Percentiles rank a stretch among this genome's conserved stretches.
Evolutionary conservation across 2,329 filamentous ascomycete species (phyloP).

Genomic region (Fonsecaea pugnacius): DNA sequence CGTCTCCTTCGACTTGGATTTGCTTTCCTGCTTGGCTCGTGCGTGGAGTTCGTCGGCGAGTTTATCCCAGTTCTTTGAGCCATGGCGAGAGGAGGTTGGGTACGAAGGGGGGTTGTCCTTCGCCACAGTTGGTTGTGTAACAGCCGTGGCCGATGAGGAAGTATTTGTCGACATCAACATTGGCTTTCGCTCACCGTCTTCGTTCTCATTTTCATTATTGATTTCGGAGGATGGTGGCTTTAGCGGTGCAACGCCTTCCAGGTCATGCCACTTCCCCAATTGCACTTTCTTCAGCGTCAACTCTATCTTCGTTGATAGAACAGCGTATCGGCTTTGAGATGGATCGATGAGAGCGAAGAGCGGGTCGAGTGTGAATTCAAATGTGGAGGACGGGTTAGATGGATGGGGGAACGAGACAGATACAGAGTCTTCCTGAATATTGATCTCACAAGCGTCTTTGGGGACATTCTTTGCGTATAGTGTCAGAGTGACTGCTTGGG

Average conservation of each 20-base stretch:
- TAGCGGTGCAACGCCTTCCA: constrained; percentile 54
- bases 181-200: constrained; percentile 30
- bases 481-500: constrained; percentile 64
- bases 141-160: constrained; percentile 31
- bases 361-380: constrained; percentile 66
- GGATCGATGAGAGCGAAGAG: constrained; percentile 70
- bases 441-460: constrained; percentile 29
- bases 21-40: constrained; percentile 43
- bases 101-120: constrained; percentile 64
- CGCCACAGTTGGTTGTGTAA: constrained; percentile 27
- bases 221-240: constrained; percentile 30
- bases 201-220: constrained; percentile 31
- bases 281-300: constrained; percentile 70
- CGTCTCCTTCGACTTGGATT: constrained; percentile 38
- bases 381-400: constrained; percentile 55
- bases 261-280: constrained; percentile 68
- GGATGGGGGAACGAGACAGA: constrained; percentile 63
- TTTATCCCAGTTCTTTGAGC: constrained; percentile 92
- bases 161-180: not conserved
- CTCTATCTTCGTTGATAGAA: constrained; percentile 81
- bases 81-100: constrained; percentile 81
- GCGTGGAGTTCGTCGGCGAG: constrained; percentile 60
- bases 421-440: constrained; percentile 47
- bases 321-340: constrained; percentile 62
- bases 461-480: constrained; percentile 67